Conservation (phyloP, 2,329 filamentous ascomycete genomes). For the Aschersonia sp. region DNA sequence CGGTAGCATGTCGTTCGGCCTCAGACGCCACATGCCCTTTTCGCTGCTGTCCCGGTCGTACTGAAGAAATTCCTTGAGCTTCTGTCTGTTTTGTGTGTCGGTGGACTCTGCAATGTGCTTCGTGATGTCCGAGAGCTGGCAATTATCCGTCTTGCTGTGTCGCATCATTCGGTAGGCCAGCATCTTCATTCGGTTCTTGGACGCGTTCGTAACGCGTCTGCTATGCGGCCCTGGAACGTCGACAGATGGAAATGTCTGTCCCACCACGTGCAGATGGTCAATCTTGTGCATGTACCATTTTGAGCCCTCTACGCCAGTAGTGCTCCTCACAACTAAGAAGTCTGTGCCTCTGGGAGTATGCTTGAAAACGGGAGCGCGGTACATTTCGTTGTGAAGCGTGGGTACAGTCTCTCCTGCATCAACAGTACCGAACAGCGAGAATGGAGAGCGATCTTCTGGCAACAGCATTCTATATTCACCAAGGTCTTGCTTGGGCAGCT, state of each 20-base stretch:
- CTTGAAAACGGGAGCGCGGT: constrained; percentile 82
- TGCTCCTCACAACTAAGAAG: constrained; percentile 74
- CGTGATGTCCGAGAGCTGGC: constrained; percentile 73
- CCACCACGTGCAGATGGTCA: constrained; percentile 80
- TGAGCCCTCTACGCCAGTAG: constrained; percentile 63
- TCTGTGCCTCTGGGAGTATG: constrained; percentile 67
- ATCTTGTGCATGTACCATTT: constrained; percentile 77
- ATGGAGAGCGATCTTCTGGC: constrained; percentile 89
- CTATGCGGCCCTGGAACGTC: constrained; percentile 91
- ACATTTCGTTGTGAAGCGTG: constrained; percentile 91
- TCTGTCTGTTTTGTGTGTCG: constrained; percentile 89
- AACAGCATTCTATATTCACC: constrained; percentile 81
- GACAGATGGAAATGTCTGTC: constrained; percentile 81
- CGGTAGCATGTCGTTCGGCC: constrained; percentile 56
- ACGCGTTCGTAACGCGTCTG: constrained; percentile 88
- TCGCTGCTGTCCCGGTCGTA: constrained; percentile 64
- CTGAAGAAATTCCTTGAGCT: constrained; percentile 88
- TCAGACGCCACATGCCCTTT: constrained; percentile 71
- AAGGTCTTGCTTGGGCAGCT: constrained; percentile 66
- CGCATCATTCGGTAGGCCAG: constrained; percentile 80
- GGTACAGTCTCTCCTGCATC: constrained; percentile 82
- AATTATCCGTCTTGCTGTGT: constrained; percentile 53
- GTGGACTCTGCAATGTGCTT: constrained; percentile 85
- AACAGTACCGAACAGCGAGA: constrained; percentile 87
- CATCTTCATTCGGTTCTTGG: constrained; percentile 94